Evolutionary conservation across 1,284 basidiomycete species (phyloP).

Genomic region (Afroboletus lepidellus): DNA sequence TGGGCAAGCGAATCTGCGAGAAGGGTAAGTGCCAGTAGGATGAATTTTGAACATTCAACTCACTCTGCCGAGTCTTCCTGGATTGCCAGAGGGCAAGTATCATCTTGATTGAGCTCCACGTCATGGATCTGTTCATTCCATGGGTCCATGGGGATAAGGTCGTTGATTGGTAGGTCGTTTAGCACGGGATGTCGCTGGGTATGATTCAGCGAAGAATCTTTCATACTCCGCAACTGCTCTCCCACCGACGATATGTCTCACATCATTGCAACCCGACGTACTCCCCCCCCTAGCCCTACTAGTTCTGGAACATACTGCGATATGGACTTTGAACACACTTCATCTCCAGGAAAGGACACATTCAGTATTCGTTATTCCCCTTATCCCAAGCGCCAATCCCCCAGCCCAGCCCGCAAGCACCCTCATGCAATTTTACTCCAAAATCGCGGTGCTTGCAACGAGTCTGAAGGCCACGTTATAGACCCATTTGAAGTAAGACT

Average conservation of each 20-base stretch:
- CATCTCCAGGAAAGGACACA: background rate
- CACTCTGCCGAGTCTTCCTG: conserved; percentile 1
- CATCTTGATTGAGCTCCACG: too few species aligned
- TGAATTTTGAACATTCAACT: background rate
- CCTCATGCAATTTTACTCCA: background rate
- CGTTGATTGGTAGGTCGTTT: too few species aligned
- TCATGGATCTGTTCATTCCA: too few species aligned
- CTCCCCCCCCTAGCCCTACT: background rate
- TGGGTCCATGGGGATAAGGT: too few species aligned
- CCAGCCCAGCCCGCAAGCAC: background rate
- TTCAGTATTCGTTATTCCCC: background rate
- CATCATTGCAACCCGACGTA: background rate
- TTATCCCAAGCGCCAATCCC: background rate
- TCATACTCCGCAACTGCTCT: background rate
- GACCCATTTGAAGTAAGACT: background rate
- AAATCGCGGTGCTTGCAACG: background rate
- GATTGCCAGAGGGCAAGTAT: background rate
- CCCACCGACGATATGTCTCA: background rate
- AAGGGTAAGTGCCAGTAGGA: background rate
- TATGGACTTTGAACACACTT: background rate
- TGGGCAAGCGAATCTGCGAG: background rate
- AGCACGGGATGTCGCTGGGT: too few species aligned
- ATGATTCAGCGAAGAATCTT: too few species aligned
- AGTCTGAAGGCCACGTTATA: background rate
- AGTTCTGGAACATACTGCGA: background rate